Conservation (phyloP, 257 asterid genomes). For the Petrea volubilis region DNA sequence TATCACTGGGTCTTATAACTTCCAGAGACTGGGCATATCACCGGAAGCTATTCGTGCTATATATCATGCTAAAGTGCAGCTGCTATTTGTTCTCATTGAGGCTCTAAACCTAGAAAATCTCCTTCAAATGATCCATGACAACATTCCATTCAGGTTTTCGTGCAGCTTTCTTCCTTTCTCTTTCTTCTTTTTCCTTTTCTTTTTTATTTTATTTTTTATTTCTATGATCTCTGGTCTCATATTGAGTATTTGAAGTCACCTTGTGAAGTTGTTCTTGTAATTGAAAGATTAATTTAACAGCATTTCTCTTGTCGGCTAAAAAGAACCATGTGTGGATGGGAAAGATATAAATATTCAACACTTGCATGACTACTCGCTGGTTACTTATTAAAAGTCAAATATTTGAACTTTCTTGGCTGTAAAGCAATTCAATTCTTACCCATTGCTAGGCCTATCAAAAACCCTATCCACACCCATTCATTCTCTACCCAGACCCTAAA, state of each 20-base stretch:
- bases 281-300: neutral
- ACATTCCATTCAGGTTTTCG: slow-evolving; percentile 76
- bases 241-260: slow-evolving; percentile 9
- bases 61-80: slow-evolving; percentile 79
- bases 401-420: neutral
- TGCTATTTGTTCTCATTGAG: slow-evolving; percentile 83
- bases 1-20: slow-evolving; percentile 64
- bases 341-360: neutral
- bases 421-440: neutral
- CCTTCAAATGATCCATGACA: slow-evolving; percentile 91
- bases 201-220: too few relatives aligned
- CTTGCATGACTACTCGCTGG: neutral
- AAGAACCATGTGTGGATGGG: neutral
- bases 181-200: too few relatives aligned
- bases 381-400: neutral
- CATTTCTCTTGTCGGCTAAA: neutral
- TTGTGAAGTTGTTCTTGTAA: slow-evolving; percentile 1
- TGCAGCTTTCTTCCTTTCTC: slow-evolving; percentile 11
- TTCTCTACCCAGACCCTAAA: too few relatives aligned
- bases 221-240: too few relatives aligned
- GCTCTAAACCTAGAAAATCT: slow-evolving; percentile 85
- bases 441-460: too few relatives aligned
- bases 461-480: too few relatives aligned
- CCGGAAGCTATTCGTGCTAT: slow-evolving; percentile 65
- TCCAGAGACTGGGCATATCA: slow-evolving; percentile 76